phyloP scores from a whole-genome alignment of 2,329 filamentous ascomycete genomes.

The Helotiales sp. region DNA sequence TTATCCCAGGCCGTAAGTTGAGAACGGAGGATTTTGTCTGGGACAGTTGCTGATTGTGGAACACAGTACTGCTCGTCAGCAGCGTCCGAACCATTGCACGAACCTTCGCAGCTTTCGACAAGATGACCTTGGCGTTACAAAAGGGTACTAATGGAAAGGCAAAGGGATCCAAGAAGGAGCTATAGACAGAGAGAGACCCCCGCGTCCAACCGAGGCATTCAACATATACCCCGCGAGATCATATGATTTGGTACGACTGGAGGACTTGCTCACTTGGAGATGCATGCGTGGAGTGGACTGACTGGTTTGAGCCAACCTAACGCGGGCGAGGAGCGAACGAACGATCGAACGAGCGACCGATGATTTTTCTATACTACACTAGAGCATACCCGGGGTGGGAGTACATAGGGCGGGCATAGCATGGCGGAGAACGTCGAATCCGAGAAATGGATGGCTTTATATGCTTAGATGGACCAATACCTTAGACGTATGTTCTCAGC shows the following conservation, averaged over 20 bases:
- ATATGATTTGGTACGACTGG: not conserved
- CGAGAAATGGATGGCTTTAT: not conserved
- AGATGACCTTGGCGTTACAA: slow-evolving; percentile 22
- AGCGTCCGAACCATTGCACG: slow-evolving; percentile 45
- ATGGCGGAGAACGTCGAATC: not conserved
- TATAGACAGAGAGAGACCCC: slow-evolving; percentile 4
- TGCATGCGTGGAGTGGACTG: not conserved
- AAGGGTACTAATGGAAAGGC: slow-evolving; percentile 9
- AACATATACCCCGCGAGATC: slow-evolving; percentile 4
- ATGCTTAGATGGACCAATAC: slow-evolving; percentile 2
- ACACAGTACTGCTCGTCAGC: slow-evolving; percentile 30
- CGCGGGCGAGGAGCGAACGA: not conserved
- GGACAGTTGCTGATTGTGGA: not conserved
- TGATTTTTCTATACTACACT: not conserved
- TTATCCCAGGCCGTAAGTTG: slow-evolving; percentile 59
- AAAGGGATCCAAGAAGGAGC: slow-evolving; percentile 8
- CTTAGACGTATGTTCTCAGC: not conserved
- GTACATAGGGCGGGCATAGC: slow-evolving; percentile 1
- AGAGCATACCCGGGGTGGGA: not conserved
- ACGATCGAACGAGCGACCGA: not conserved
- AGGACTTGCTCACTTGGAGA: not conserved
- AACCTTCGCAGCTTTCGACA: slow-evolving; percentile 45
- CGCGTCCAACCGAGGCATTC: slow-evolving; percentile 6
- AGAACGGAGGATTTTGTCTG: not conserved
- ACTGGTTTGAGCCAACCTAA: not conserved